Percentiles rank a stretch among this genome's conserved stretches.
Evolutionary conservation across 1,139 yeast species (phyloP).

Genomic region (Yamadazyma blattariae): DNA sequence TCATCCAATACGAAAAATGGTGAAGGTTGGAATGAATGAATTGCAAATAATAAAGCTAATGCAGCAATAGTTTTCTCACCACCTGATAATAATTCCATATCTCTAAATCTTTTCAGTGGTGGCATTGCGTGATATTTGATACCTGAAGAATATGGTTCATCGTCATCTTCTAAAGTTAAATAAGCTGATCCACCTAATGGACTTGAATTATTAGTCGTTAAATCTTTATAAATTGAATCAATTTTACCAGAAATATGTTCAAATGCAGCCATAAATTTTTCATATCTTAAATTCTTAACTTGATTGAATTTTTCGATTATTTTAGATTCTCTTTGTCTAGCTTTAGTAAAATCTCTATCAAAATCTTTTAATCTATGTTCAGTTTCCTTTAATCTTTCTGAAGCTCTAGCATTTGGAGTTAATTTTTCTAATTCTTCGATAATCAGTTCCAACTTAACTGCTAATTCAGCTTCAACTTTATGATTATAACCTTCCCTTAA

Average conservation of each 20-base stretch:
- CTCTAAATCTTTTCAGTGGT: slow-evolving; percentile 90
- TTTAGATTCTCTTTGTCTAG: slow-evolving; percentile 60
- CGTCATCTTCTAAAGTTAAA: slow-evolving; percentile 81
- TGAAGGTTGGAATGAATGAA: slow-evolving; percentile 88
- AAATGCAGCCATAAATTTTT: slow-evolving; percentile 68
- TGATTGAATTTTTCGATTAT: slow-evolving; percentile 57
- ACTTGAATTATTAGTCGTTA: slow-evolving; percentile 66
- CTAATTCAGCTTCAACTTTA: slow-evolving; percentile 50
- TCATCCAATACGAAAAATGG: slow-evolving; percentile 97
- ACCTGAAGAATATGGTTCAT: slow-evolving; percentile 83
- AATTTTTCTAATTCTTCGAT: slow-evolving; percentile 53
- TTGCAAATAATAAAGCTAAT: slow-evolving; percentile 83
- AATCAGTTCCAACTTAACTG: slow-evolving; percentile 27
- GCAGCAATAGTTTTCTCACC: slow-evolving; percentile 99
- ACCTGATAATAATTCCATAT: slow-evolving; percentile 90
- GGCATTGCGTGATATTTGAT: slow-evolving; percentile 94
- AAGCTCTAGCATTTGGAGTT: slow-evolving; percentile 80
- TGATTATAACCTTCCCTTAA: slow-evolving; percentile 35
- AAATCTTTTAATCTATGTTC: slow-evolving; percentile 57
- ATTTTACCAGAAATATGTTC: slow-evolving; percentile 70
- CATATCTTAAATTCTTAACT: slow-evolving; percentile 58
- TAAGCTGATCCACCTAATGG: slow-evolving; percentile 93
- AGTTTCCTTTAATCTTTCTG: slow-evolving; percentile 71
- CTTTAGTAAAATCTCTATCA: slow-evolving; percentile 62
- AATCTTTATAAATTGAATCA: slow-evolving; percentile 81